phyloP scores from a whole-genome alignment of 805 yeast species.

The Torulaspora maleeae region DNA sequence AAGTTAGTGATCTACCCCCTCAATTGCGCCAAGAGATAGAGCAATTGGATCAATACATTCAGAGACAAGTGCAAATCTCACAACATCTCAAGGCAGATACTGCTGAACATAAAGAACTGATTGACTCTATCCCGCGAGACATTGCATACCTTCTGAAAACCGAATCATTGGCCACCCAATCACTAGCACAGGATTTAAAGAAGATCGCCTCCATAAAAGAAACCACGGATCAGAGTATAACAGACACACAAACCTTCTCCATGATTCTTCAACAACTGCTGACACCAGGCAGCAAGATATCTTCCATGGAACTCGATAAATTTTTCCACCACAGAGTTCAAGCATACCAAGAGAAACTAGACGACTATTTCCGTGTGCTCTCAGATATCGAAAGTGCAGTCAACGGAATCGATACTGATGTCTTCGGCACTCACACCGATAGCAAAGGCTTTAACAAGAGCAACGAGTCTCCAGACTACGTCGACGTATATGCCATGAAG shows the following conservation, averaged over 20 bases:
- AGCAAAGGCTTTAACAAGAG: conserved; percentile 9
- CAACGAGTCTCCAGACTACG: conserved; percentile 14
- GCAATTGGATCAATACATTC: conserved; percentile 66
- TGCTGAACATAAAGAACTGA: conserved; percentile 56
- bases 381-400: conserved; percentile 58
- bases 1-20: conserved; percentile 71
- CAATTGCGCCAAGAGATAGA: conserved; percentile 63
- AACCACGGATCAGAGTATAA: conserved; percentile 37
- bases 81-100: conserved; percentile 60
- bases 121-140: conserved; percentile 70
- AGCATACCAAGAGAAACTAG: conserved; percentile 40
- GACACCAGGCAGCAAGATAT: conserved; percentile 52
- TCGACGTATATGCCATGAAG: conserved; percentile 24
- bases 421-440: conserved; percentile 26
- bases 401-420: conserved; percentile 52
- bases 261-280: conserved; percentile 48
- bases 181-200: conserved; percentile 47
- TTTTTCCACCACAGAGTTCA: conserved; percentile 46
- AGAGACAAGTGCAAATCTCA: conserved; percentile 67
- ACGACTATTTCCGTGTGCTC: conserved; percentile 45
- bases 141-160: conserved; percentile 57
- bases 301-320: conserved; percentile 53
- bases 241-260: conserved; percentile 50
- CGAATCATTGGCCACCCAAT: conserved; percentile 61
- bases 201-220: conserved; percentile 44